Base-by-base conservation (phyloP, 108 stramenopile genomes). In the Pseudonitzschia multiseries region DNA sequence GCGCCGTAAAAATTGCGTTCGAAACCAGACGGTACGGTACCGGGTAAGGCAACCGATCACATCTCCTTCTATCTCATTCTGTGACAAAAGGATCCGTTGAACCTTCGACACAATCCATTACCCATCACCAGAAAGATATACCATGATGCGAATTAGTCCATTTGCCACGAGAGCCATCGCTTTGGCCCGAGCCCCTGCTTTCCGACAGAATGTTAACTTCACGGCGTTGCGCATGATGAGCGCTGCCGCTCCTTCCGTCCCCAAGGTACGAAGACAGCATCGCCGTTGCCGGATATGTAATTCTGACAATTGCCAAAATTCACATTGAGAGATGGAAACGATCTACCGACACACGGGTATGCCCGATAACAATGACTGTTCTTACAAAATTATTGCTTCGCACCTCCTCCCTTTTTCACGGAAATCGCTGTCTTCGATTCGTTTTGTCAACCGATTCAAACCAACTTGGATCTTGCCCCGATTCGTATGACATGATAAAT, bases 151-250 rank as follows among this genome's bases (percentile, higher is more conserved):
- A 60, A 66, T 83, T 65, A 46, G 70, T 61, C 77, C 81, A n/a
- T 18, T 62, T 40, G 82, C 73, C 32, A 68, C 76, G 43, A 77
- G 68, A 68, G 69, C 73, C 17, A 46, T 81, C 27, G 81, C 72
- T 17, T 74, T 71, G 54, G 71, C 81, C 42, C 69, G 70, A 70
- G 48, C 70, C 0, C 40, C 41, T 17, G 64, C 70, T 50, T 65
- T 43, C 70, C 69, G 54, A 31, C 57, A 63, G 28, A 63, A 75
- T 54, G 46, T 50, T 12, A 22, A 61, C 50, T 70, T 75, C 22
- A 71, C 80, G 53, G 71, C 82, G 51, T 64, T 86, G 68, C 82
- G 85, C 14, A 81, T 80, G 80, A 82, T 86, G 82, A 78, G 80
- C 57, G 63, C 67, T 27, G 79, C 81, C 21, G 64, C 76, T 60